Percentiles rank a stretch among this genome's conserved stretches.
These are phyloP conservation scores for Arthrocladium fulminans DNA, from an alignment of 2,329 filamentous ascomycete species.

Conservation along the genomic window DNA sequence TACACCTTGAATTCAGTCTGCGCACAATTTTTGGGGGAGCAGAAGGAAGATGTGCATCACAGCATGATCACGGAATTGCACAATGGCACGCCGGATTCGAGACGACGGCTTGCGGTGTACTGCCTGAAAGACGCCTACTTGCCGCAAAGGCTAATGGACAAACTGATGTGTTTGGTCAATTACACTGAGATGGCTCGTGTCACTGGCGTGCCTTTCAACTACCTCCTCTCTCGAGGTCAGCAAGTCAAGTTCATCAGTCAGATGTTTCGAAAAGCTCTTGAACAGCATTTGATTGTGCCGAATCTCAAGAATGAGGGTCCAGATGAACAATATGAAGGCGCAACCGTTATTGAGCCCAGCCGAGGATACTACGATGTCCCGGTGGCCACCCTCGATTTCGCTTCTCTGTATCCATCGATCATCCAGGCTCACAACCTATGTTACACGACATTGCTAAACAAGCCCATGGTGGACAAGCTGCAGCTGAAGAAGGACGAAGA, in stretches of 20 bases:
- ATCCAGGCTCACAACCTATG: slow-evolving; percentile 98
- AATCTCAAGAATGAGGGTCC: slow-evolving; percentile 62
- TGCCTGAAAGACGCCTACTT: slow-evolving; percentile 96
- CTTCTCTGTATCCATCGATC: slow-evolving; percentile 95
- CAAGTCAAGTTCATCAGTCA: slow-evolving; percentile 98
- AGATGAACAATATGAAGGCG: slow-evolving; percentile 92
- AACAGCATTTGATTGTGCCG: slow-evolving; percentile 89
- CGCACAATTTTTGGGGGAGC: slow-evolving; percentile 87
- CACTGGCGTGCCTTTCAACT: slow-evolving; percentile 96
- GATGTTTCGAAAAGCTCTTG: slow-evolving; percentile 85
- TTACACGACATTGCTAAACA: slow-evolving; percentile 86
- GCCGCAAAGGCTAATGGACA: slow-evolving; percentile 90
- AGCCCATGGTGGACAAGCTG: slow-evolving; percentile 65
- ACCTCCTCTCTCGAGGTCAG: slow-evolving; percentile 79
- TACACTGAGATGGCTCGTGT: slow-evolving; percentile 99
- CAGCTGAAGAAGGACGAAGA: slow-evolving; percentile 78
- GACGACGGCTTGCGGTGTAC: slow-evolving; percentile 84
- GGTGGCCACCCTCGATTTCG: slow-evolving; percentile 95
- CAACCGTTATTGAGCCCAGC: slow-evolving; percentile 92
- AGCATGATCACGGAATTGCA: slow-evolving; percentile 99
- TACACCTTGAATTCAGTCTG: slow-evolving; percentile 96
- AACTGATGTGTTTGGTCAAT: slow-evolving; percentile 95
- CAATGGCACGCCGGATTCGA: slow-evolving; percentile 89
- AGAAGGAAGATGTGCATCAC: slow-evolving; percentile 97
- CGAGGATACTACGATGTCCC: slow-evolving; percentile 92